Evolutionary conservation across 1,139 yeast genomes (phyloP).

Genomic region (Saccharomyces hybrid): DNA sequence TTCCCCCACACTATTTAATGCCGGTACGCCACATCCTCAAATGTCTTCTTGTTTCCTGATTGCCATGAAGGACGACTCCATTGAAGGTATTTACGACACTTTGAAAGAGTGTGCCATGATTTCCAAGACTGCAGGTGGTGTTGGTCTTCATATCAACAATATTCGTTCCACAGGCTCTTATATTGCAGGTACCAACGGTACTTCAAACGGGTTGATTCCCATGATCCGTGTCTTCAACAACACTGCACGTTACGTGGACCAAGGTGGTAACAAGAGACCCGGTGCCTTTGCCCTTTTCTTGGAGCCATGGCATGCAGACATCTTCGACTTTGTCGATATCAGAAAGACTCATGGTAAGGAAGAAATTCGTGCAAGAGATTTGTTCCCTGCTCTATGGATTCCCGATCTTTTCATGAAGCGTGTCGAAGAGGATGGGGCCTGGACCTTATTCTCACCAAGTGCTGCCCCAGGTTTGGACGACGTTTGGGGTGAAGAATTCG

Average conservation of each 20-base stretch:
- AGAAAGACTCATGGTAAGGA: constrained; percentile 90
- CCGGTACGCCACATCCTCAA: constrained; percentile 82
- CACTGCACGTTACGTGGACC: constrained; percentile 88
- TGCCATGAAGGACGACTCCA: constrained; percentile 84
- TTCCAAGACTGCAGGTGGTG: constrained; percentile 87
- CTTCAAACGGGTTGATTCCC: constrained; percentile 81
- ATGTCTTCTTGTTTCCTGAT: constrained; percentile 86
- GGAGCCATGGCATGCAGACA: constrained; percentile 90
- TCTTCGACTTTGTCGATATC: constrained; percentile 73
- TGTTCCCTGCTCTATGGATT: constrained; percentile 88
- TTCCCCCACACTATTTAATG: constrained; percentile 82
- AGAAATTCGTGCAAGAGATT: constrained; percentile 82
- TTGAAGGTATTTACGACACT: constrained; percentile 84
- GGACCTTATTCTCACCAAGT: constrained; percentile 85
- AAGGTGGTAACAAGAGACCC: constrained; percentile 91
- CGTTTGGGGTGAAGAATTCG: constrained; percentile 76
- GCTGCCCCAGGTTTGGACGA: constrained; percentile 81
- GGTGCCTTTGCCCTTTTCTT: constrained; percentile 89
- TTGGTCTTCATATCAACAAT: constrained; percentile 77
- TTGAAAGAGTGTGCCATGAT: constrained; percentile 79
- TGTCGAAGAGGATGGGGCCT: constrained; percentile 66
- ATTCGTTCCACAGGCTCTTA: constrained; percentile 80
- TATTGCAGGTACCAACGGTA: constrained; percentile 85
- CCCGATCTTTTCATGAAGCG: constrained; percentile 87
- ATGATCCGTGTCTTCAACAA: constrained; percentile 87